Conservation (phyloP, 352 stramenopile species). For the Phytophthora hybrid region DNA sequence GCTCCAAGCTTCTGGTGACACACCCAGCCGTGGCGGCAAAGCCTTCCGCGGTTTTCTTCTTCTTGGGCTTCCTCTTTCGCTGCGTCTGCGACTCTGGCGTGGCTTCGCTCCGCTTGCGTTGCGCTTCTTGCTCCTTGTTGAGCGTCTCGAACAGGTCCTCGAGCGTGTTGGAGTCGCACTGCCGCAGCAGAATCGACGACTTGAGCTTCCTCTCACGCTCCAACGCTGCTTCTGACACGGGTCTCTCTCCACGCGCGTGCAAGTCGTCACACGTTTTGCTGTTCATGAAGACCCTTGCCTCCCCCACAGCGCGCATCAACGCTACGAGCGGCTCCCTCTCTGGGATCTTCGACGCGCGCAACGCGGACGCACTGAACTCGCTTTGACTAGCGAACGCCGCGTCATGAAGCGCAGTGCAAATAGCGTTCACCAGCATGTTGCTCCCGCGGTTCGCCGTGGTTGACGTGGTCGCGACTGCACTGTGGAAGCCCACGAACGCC, state of each 20-base stretch:
- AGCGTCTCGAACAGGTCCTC: slow-evolving; percentile 70
- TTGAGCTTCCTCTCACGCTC: slow-evolving; percentile 26
- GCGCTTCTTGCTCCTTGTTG: slow-evolving; percentile 39
- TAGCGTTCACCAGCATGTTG: slow-evolving; percentile 43
- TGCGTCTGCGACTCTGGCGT: slow-evolving; percentile 12
- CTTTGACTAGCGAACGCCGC: slow-evolving; percentile 17
- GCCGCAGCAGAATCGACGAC: slow-evolving; percentile 50
- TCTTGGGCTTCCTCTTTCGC: slow-evolving; percentile 40
- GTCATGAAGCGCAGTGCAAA: slow-evolving; percentile 47
- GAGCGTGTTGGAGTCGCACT: slow-evolving; percentile 61
- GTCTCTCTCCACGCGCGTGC: slow-evolving; percentile 60
- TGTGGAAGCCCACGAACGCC: slow-evolving; percentile 78
- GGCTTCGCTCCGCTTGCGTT: slow-evolving; percentile 20
- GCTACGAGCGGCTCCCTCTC: slow-evolving; percentile 58
- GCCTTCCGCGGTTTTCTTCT: slow-evolving; percentile 34
- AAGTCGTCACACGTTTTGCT: slow-evolving; percentile 68
- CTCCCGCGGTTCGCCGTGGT: slow-evolving; percentile 30
- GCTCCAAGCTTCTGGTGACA: slow-evolving; percentile 52
- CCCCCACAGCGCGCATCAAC: slow-evolving; percentile 51
- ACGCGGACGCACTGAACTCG: slow-evolving; percentile 9
- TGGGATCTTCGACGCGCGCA: slow-evolving; percentile 32
- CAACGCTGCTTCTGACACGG: slow-evolving; percentile 24
- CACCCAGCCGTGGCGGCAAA: slow-evolving; percentile 27
- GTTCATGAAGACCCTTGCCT: slow-evolving; percentile 69
- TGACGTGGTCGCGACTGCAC: slow-evolving; percentile 54